Evolutionary conservation across 2,329 filamentous ascomycete genomes (phyloP), one percentile per base, ranked within the genome.

Genomic region (Magnaporthiopsis rhizophila): DNA sequence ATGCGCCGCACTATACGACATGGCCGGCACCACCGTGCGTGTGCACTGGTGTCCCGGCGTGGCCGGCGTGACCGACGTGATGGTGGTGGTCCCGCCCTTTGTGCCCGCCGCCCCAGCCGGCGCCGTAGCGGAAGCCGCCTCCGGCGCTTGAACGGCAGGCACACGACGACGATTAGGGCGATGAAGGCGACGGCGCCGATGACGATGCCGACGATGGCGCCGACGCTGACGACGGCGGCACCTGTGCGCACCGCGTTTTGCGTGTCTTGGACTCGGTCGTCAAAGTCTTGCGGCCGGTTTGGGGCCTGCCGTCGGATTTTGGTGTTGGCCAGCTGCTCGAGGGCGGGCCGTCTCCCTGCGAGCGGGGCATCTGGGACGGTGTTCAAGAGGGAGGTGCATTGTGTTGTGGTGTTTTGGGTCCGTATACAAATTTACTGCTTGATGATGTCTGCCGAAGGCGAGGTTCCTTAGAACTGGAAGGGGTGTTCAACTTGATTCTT

Each of bases 191-290:
- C 50, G 30, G 13, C 61, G 61, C 50, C 53, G 32, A 62, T 18
- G 53, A 62, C 61, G 61, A 58, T 62, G 53, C 61, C 61, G 38
- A 62, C 61, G 50, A 62, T 62, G 61, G 61, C 50, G 30, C 61
- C 61, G 53, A 62, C 36, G 61, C 50, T 45, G 61, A 62, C 58
- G 53, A 62, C 30, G 3, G 28, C 30, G 4, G 50, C 61, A 53
- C 50, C 50, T 1, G 61, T 58, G 8, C 24, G 50, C 4, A 58
- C 61, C 4, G 53, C 15, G 32, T 45, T 38, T 8, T 36, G 34
- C 34, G 34, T 9, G 34, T 36, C 34, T 36, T 36, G 34, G 34
- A 12, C 34, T 36, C 34, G 34, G 15, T 58, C 38, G 18, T 38
- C 12, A n/a, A 36, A 62, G 21, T 21, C 50, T 30, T 18, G 28